Conservation (phyloP, 2,329 filamentous ascomycete species). For the Monilinia laxa region DNA sequence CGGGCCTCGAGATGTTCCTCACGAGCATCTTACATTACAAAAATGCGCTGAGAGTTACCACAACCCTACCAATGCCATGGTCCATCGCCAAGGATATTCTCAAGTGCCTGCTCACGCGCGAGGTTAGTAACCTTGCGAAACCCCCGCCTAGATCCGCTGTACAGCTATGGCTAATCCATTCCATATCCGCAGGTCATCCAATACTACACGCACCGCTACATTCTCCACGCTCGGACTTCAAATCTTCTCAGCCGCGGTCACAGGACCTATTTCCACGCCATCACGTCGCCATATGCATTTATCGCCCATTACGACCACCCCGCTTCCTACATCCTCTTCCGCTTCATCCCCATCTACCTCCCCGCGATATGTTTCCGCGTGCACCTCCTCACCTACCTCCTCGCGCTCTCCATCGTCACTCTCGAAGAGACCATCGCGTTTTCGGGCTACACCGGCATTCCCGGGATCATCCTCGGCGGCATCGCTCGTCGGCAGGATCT, state of each 20-base stretch:
- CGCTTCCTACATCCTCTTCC: conserved; percentile 59
- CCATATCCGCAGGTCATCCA: conserved; percentile 52
- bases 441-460: conserved; percentile 64
- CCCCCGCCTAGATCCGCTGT: neutral
- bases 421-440: conserved; percentile 65
- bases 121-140: conserved; percentile 45
- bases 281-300: conserved; percentile 59
- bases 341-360: conserved; percentile 64
- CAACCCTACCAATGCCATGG: conserved; percentile 62
- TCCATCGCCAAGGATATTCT: conserved; percentile 55
- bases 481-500: conserved; percentile 53
- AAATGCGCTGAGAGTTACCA: conserved; percentile 58
- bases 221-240: conserved; percentile 57
- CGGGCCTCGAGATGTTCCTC: conserved; percentile 53
- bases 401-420: conserved; percentile 62
- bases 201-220: conserved; percentile 71
- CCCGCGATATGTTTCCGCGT: conserved; percentile 64
- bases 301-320: conserved; percentile 69
- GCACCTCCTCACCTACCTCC: conserved; percentile 70
- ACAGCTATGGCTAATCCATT: conserved; percentile 3
- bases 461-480: conserved; percentile 52
- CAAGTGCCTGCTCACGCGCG: conserved; percentile 54
- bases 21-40: conserved; percentile 53
- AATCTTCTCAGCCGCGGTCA: conserved; percentile 46
- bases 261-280: conserved; percentile 51